Base-by-base conservation (phyloP, 495 filamentous ascomycete genomes). In the Neurospora sp. region DNA sequence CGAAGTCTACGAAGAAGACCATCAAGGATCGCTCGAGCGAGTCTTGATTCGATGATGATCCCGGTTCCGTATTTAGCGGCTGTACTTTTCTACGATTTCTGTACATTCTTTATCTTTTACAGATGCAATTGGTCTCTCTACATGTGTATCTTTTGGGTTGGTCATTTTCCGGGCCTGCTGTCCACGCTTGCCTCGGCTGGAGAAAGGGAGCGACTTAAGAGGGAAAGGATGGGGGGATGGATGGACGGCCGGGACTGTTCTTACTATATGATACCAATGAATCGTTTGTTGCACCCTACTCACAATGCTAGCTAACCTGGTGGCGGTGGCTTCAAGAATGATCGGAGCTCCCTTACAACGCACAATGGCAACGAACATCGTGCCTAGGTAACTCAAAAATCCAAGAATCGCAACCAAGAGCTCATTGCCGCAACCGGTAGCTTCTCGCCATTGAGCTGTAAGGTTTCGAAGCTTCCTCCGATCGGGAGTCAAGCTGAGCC, bases 1-100 rank as follows among this genome's bases (percentile, higher is more conserved):
- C 93, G 53, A 94, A 92, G 85, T 88, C 88, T 75, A 91, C 92
- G 73, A 88, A 88, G 22, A 93, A 91, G 79, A 31, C 53, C 5
- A 61, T 61, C 53, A 61, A 61, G 53, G 53, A 61, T 61, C 27
- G 53, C 8, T 31, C 48, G 37, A 79, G 76, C 46, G 75, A 80
- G 7, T 74, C 69, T n/a, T 78, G 48, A 78, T 20, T 20, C 20
- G 31, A 37, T 37, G 27, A 31, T 18, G 72, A 14, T 18, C 22
- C 7, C 4, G 68, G 10, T 18, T 16, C 4, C 3, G 20, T 66
- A 7, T 35, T 35, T 5, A 66, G 27, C 53, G 53, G 14, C 14
- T 66, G 53, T 66, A 35, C 53, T 66, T 4, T 66, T 61, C 3
- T 18, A 7, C 3, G 14, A 66, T 66, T 18, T 18, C 53, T 66